Conservation (phyloP, 495 filamentous ascomycete genomes). For the Trichocladium uniseriatum region DNA sequence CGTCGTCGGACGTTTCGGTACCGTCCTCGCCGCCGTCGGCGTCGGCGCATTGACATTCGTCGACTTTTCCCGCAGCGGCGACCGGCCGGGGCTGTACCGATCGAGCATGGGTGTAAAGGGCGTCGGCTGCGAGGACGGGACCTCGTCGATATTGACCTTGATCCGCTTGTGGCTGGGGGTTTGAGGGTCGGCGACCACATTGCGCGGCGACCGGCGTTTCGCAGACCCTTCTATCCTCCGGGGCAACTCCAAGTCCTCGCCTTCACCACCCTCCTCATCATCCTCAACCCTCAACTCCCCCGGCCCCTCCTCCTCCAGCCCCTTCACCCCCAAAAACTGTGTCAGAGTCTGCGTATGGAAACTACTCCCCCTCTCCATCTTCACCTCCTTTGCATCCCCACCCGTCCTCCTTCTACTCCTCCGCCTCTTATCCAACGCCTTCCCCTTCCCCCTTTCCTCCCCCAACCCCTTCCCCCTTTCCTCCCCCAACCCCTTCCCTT, state of each 20-base stretch:
- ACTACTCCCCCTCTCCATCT: constrained; percentile 15
- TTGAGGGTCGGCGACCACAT: constrained; percentile 11
- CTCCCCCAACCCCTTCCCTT: constrained; percentile 3
- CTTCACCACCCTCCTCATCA: constrained; percentile 5
- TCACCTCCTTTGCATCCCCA: constrained; percentile 24
- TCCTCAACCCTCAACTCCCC: constrained; percentile 27
- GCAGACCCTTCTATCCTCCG: too few relatives aligned
- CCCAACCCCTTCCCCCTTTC: constrained; percentile 6
- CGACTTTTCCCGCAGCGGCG: constrained; percentile 32
- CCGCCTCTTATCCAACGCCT: background rate
- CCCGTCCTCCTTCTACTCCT: constrained; percentile 32
- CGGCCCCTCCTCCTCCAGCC: constrained; percentile 2
- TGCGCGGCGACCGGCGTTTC: too few relatives aligned
- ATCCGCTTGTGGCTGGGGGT: constrained; percentile 30
- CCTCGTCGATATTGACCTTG: constrained; percentile 27
- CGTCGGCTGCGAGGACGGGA: constrained; percentile 34
- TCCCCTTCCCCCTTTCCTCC: constrained; percentile 5
- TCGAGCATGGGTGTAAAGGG: constrained; percentile 28
- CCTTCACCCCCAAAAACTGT: constrained; percentile 24
- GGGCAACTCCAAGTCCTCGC: background rate
- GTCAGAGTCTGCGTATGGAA: constrained; percentile 40
- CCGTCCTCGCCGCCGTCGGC: constrained; percentile 21
- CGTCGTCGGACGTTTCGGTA: constrained; percentile 21
- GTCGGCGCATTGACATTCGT: constrained; percentile 25
- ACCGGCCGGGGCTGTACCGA: constrained; percentile 19